Evolutionary conservation across 2,329 filamentous ascomycete species (phyloP).

Genomic region (Ophiostoma quercus): DNA sequence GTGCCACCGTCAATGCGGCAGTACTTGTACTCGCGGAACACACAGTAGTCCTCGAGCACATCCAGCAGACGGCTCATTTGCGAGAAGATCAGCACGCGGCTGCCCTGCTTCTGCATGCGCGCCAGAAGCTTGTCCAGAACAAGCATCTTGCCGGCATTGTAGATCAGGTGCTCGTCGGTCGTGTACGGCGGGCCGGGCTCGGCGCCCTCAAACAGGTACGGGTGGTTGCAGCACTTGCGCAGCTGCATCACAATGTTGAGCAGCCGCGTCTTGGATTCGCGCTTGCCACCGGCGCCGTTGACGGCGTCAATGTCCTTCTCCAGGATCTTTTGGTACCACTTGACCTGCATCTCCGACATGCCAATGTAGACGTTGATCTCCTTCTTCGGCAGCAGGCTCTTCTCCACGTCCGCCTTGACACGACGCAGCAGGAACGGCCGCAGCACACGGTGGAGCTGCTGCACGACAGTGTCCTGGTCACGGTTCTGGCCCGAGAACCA

Average conservation of each 20-base stretch:
- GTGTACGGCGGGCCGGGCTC: slow-evolving; percentile 97
- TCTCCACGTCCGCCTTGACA: slow-evolving; percentile 97
- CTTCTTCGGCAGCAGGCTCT: slow-evolving; percentile 94
- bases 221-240: slow-evolving; percentile 97
- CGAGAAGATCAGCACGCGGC: slow-evolving; percentile 96
- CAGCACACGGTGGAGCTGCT: slow-evolving; percentile 89
- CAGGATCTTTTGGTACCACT: slow-evolving; percentile 98
- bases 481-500: slow-evolving; percentile 91
- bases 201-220: slow-evolving; percentile 94
- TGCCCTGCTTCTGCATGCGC: slow-evolving; percentile 78
- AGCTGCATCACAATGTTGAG: slow-evolving; percentile 99
- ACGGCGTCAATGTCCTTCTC: slow-evolving; percentile 99
- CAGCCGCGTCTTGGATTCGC: slow-evolving; percentile 93
- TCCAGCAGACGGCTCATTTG: slow-evolving; percentile 98
- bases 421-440: slow-evolving; percentile 90
- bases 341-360: slow-evolving; percentile 98
- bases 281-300: slow-evolving; percentile 91
- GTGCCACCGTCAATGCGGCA: slow-evolving; percentile 96
- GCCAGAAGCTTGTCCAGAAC: slow-evolving; percentile 88
- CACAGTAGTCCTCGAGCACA: slow-evolving; percentile 96
- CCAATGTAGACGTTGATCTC: slow-evolving; percentile 95
- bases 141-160: slow-evolving; percentile 95
- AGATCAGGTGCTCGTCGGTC: slow-evolving; percentile 90
- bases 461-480: slow-evolving; percentile 91
- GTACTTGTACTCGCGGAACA: slow-evolving; percentile 91